phyloP scores from a whole-genome alignment of 1,284 basidiomycete genomes.

The Fomitopsis pinicola region DNA sequence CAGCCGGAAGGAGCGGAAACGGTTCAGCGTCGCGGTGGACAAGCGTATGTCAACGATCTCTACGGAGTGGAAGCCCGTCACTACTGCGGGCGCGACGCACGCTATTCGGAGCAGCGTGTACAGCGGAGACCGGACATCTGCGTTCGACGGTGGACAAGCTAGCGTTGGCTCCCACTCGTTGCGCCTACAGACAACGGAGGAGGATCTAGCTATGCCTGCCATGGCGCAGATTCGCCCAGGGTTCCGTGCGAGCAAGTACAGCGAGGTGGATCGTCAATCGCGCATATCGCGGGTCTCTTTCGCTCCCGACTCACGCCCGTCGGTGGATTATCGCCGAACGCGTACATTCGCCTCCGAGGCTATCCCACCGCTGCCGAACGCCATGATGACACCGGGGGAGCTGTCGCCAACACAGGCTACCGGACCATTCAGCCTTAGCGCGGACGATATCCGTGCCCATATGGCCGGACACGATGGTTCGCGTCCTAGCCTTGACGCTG shows the following conservation, averaged over 20 bases:
- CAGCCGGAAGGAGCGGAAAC: conserved; percentile 56
- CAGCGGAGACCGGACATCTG: conserved; percentile 38
- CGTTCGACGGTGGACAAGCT: conserved; percentile 42
- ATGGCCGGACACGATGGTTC: conserved; percentile 25
- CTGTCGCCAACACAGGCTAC: conserved; percentile 66
- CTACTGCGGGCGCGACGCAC: conserved; percentile 64
- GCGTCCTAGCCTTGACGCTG: conserved; percentile 43
- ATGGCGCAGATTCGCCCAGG: conserved; percentile 54
- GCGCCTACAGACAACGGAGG: conserved; percentile 18
- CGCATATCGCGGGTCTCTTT: conserved; percentile 62
- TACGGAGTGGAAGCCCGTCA: conserved; percentile 72
- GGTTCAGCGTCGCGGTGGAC: conserved; percentile 71
- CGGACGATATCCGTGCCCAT: conserved; percentile 56
- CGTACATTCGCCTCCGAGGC: conserved; percentile 56
- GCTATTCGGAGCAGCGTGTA: conserved; percentile 66
- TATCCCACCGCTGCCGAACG: conserved; percentile 49
- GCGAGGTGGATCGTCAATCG: conserved; percentile 26
- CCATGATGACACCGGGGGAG: conserved; percentile 32
- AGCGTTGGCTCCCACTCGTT: conserved; percentile 38
- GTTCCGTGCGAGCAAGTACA: conserved; percentile 30
- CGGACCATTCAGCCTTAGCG: conserved; percentile 61
- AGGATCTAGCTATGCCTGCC: conserved; percentile 27
- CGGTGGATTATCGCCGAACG: conserved; percentile 50
- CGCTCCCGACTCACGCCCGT: conserved; percentile 64
- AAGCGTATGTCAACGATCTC: conserved; percentile 81